Conservation (phyloP, 176 grass and related monocot species). For the Saccharum spontaneum region DNA sequence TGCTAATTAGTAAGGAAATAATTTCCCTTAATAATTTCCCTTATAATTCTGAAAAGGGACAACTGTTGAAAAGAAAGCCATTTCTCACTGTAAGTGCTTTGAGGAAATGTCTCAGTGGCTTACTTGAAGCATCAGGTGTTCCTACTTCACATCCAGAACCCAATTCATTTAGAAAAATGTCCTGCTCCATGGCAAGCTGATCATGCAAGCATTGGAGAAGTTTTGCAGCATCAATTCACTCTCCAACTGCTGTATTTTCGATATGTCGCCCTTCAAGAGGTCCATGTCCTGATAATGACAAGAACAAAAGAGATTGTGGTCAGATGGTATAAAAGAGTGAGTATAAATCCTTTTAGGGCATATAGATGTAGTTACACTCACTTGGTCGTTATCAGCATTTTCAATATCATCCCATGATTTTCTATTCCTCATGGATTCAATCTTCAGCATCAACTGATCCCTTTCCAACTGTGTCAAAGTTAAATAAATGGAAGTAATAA, state of each 20-base stretch:
- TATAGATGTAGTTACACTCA: slow-evolving; percentile 25
- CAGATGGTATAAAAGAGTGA: background rate
- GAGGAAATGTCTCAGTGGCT: slow-evolving; percentile 5
- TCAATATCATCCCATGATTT: slow-evolving; percentile 85
- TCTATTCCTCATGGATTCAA: slow-evolving; percentile 65
- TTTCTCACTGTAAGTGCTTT: slow-evolving; percentile 6
- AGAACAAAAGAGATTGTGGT: slow-evolving; percentile 15
- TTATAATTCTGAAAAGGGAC: background rate
- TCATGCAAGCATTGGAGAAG: slow-evolving; percentile 55
- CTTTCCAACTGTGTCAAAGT: slow-evolving; percentile 65
- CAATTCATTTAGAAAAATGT: slow-evolving; percentile 54
- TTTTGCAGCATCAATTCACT: slow-evolving; percentile 63
- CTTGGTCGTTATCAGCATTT: slow-evolving; percentile 42
- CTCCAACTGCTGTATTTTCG: slow-evolving; percentile 87
- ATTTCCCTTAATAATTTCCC: too few species aligned
- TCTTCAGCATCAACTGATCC: slow-evolving; percentile 77
- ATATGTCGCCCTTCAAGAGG: slow-evolving; percentile 76
- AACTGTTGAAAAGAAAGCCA: background rate
- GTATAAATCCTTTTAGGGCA: background rate
- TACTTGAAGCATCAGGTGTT: slow-evolving; percentile 56
- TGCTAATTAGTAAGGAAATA: too few species aligned
- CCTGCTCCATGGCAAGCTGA: slow-evolving; percentile 47
- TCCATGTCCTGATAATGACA: slow-evolving; percentile 44
- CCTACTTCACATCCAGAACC: slow-evolving; percentile 54
- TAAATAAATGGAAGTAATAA: background rate